Conservation (phyloP, 192 early-diverging fungal species). For the Phycomyces nitens region DNA sequence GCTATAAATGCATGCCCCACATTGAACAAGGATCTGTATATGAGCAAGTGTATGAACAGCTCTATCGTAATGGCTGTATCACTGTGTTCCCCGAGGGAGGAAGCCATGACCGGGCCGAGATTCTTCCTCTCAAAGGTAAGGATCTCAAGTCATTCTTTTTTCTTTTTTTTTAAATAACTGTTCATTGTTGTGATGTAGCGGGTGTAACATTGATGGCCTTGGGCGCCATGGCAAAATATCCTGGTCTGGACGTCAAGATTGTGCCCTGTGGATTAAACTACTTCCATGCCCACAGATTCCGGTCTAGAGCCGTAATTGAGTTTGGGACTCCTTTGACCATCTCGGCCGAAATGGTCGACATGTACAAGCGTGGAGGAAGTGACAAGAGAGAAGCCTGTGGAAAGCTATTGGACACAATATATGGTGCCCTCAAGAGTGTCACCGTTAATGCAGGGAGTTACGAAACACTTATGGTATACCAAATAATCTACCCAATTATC, state of each 20-base stretch:
- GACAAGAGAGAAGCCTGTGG: slow-evolving; percentile 82
- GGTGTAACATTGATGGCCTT: slow-evolving; percentile 84
- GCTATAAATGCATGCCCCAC: slow-evolving; percentile 73
- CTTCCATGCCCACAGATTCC: slow-evolving; percentile 93
- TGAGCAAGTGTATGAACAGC: slow-evolving; percentile 68
- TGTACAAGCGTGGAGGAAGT: slow-evolving; percentile 77
- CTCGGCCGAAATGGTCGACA: slow-evolving; percentile 71
- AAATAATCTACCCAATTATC: too few relatives aligned
- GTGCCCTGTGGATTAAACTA: slow-evolving; percentile 90
- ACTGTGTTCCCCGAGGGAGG: slow-evolving; percentile 99
- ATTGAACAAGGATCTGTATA: slow-evolving; percentile 91
- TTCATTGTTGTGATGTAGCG: slow-evolving; percentile 34
- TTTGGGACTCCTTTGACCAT: slow-evolving; percentile 91
- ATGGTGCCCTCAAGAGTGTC: slow-evolving; percentile 78
- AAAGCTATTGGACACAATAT: slow-evolving; percentile 72
- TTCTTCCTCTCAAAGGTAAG: slow-evolving; percentile 90
- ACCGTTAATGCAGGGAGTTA: slow-evolving; percentile 92
- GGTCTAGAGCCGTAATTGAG: slow-evolving; percentile 95
- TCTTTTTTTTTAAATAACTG: not conserved
- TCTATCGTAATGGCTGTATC: slow-evolving; percentile 73
- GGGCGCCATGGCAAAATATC: slow-evolving; percentile 83
- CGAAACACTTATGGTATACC: slow-evolving; percentile 82
- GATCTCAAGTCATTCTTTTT: slow-evolving; percentile 3
- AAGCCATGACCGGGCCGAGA: slow-evolving; percentile 92
- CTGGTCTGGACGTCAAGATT: slow-evolving; percentile 85